Percentiles rank a stretch among this genome's conserved stretches.
These are phyloP conservation scores for Jamesozyma rosinii DNA, from an alignment of 805 yeast genomes.

Conservation along the genomic window DNA sequence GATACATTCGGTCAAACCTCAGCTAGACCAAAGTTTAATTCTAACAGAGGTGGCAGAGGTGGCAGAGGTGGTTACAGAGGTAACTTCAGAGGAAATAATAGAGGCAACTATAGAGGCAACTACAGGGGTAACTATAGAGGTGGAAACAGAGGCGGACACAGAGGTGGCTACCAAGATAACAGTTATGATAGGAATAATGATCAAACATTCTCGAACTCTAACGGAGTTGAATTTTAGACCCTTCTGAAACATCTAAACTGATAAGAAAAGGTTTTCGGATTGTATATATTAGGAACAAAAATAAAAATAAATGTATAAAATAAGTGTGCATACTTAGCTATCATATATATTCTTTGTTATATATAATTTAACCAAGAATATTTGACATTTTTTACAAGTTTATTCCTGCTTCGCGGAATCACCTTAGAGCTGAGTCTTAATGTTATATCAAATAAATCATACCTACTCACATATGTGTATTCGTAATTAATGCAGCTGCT, in stretches of 20 bases:
- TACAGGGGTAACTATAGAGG: conserved; percentile 9
- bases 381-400: no score
- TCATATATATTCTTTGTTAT: neutral
- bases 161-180: conserved; percentile 10
- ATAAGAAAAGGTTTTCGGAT: neutral
- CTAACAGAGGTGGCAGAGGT: conserved; percentile 28
- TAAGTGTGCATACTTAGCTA: neutral
- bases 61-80: conserved; percentile 29
- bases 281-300: neutral
- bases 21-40: conserved; percentile 34
- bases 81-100: conserved; percentile 8
- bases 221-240: conserved; percentile 10
- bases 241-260: neutral
- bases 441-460: no score
- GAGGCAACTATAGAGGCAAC: conserved; percentile 13
- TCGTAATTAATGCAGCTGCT: no score
- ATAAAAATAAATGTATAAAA: neutral
- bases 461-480: no score
- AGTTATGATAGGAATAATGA: conserved; percentile 7
- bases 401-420: no score
- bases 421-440: no score
- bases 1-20: conserved; percentile 79
- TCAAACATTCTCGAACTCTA: neutral
- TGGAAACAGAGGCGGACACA: conserved; percentile 5
- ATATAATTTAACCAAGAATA: no score